Percentiles rank a stretch among this genome's conserved stretches.
phyloP scores from a whole-genome alignment of 2,329 filamentous ascomycete species.

The Botrytis sinoallii region DNA sequence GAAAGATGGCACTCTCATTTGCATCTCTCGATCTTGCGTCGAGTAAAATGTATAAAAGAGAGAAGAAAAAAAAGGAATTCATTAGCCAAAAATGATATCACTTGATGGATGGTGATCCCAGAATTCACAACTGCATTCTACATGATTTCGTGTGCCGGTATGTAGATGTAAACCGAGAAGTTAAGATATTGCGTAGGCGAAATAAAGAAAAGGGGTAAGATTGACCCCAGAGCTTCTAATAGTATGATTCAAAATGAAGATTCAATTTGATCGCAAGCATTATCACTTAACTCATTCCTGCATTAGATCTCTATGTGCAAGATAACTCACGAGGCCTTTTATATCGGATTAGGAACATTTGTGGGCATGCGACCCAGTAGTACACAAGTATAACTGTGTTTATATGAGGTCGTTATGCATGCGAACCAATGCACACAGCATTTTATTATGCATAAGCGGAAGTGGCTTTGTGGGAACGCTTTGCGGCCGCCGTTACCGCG shows the following conservation, averaged over 20 bases:
- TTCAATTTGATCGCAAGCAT: not conserved
- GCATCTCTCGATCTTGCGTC: not conserved
- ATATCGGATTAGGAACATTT: not conserved
- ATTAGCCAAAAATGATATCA: not conserved
- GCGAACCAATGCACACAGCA: not conserved
- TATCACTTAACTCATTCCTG: not conserved
- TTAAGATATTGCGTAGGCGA: not conserved
- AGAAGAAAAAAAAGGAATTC: not conserved
- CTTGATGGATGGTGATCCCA: not conserved
- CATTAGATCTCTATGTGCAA: not conserved
- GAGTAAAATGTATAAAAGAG: not conserved
- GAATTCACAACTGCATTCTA: fast-evolving
- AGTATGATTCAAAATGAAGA: not conserved
- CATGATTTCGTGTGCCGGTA: not conserved
- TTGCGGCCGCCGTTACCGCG: not conserved
- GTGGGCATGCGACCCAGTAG: not conserved
- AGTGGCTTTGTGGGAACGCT: not conserved
- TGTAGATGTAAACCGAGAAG: not conserved
- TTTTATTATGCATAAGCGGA: not conserved
- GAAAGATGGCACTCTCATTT: not conserved
- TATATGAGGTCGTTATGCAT: not conserved
- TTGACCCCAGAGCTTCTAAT: not conserved
- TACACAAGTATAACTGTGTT: not conserved
- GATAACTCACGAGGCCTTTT: not conserved
- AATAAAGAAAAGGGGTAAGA: not conserved